Conservation (phyloP, 306 rosid species). For the Leucaena leucocephala region DNA sequence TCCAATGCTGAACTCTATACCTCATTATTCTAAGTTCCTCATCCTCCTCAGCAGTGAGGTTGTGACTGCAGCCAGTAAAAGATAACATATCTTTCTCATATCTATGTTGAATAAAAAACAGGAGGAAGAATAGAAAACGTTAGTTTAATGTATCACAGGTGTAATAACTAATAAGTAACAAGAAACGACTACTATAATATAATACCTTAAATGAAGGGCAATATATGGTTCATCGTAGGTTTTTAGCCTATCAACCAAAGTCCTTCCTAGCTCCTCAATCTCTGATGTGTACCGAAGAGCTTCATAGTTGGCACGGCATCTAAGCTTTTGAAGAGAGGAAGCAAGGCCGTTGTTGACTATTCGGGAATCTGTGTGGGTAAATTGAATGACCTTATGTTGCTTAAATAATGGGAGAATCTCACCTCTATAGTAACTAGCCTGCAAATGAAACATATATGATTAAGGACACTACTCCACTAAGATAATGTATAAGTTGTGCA, state of each 20-base stretch:
- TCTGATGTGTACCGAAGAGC: slow-evolving; percentile 75
- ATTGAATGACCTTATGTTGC: slow-evolving; percentile 65
- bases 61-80: slow-evolving; percentile 95
- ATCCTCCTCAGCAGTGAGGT: slow-evolving; percentile 72
- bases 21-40: slow-evolving; percentile 85
- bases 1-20: slow-evolving; percentile 94
- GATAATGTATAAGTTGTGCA: not conserved
- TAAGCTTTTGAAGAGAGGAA: slow-evolving; percentile 75
- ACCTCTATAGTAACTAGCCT: slow-evolving; percentile 89
- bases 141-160: not conserved
- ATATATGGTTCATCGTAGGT: slow-evolving; percentile 70
- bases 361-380: slow-evolving; percentile 92
- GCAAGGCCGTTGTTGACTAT: slow-evolving; percentile 89
- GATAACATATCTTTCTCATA: slow-evolving; percentile 99
- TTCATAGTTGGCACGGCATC: slow-evolving; percentile 89
- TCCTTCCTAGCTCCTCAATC: slow-evolving; percentile 83
- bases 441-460: slow-evolving; percentile 45
- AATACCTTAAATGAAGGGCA: slow-evolving; percentile 94
- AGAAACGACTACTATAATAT: not conserved
- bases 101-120: slow-evolving; percentile 46
- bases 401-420: slow-evolving; percentile 79
- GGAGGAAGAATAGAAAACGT: not conserved
- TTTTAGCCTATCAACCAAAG: slow-evolving; percentile 74
- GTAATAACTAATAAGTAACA: not conserved
- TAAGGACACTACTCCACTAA: slow-evolving; percentile 39